These are phyloP conservation scores for Massarina eburnea DNA, from an alignment of 2,329 filamentous ascomycete species.

Conservation along the genomic window DNA sequence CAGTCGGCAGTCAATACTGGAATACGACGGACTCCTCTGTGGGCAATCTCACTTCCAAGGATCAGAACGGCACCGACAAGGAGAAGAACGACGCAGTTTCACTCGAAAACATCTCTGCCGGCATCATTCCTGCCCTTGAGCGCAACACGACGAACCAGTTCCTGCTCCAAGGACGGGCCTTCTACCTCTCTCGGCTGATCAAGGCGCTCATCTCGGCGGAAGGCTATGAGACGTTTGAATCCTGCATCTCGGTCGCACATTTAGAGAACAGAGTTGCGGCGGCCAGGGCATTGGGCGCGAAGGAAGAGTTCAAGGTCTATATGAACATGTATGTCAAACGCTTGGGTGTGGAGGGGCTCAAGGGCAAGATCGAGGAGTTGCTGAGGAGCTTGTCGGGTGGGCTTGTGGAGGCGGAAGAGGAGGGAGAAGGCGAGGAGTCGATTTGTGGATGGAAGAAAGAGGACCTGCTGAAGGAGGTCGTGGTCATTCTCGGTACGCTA, in stretches of 20 bases:
- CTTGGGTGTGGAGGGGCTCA: conserved; percentile 83
- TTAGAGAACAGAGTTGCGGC: conserved; percentile 93
- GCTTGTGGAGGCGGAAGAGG: conserved; percentile 61
- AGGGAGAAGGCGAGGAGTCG: conserved; percentile 59
- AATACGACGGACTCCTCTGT: conserved; percentile 93
- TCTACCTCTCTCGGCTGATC: conserved; percentile 86
- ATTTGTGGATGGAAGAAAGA: conserved; percentile 90
- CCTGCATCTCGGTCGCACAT: conserved; percentile 88
- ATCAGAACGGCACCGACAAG: conserved; percentile 26
- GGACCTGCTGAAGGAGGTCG: conserved; percentile 85
- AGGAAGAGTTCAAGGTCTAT: conserved; percentile 91
- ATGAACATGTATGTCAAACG: conserved; percentile 98
- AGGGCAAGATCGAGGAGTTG: conserved; percentile 89
- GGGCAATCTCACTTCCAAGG: conserved; percentile 72
- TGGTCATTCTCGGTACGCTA: conserved; percentile 78
- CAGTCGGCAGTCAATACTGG: conserved; percentile 97
- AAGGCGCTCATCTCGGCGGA: conserved; percentile 86
- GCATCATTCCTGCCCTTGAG: conserved; percentile 90
- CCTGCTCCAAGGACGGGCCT: conserved; percentile 86
- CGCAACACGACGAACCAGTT: conserved; percentile 93
- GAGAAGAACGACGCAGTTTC: conserved; percentile 51
- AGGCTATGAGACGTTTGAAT: conserved; percentile 90
- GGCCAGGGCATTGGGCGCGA: conserved; percentile 78
- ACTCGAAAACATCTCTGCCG: conserved; percentile 72
- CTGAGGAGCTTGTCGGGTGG: conserved; percentile 79